Evolutionary conservation across 1,139 yeast genomes (phyloP), one percentile per base, ranked within the genome.

Genomic region (Lodderomyces pseudojiufengensis): DNA sequence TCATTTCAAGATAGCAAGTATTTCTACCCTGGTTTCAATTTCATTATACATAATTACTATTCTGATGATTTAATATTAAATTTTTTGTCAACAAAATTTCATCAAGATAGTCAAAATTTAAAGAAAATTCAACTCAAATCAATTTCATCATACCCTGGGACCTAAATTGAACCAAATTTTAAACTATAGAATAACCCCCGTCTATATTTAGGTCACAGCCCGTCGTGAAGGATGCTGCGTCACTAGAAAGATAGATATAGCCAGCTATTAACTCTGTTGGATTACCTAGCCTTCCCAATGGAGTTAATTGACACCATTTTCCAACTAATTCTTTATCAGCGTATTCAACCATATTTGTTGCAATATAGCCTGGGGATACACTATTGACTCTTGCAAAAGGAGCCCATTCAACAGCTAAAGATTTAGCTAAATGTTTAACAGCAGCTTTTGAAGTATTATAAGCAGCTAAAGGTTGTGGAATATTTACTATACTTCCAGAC

Each of bases 361-460:
- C 47, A 45, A 84, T 82, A 64, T 85, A 85, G 33, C 95, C 95
- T 22, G 95, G 95, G 24, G 88, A 80, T 36, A 85, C 61, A 21
- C 87, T 68, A 63, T 85, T 85, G 46, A 84, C 88, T 59, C 95
- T 73, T 35, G 81, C 80, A 54, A 79, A 76, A 38, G 76, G 70
- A 25, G 95, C 86, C 95, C 95, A 86, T 59, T 86, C 95, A 35
- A 81, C 78, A 11, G 94, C 95, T 44, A 86, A 69, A 2, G 90
- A 78, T 60, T 75, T 80, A 42, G 83, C 79, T 55, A 87, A 70
- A 59, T 84, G 95, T 43, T 81, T 76, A 33, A 83, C 86, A 37
- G 92, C 95, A 15, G 95, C 94, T 65, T 85, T 85, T 48, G 92
- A 80, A 61, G 85, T 81, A 63, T 85, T 85, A 67, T 85, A 85